Conservation (phyloP, 441 rosid species). For the Populus hybrid region DNA sequence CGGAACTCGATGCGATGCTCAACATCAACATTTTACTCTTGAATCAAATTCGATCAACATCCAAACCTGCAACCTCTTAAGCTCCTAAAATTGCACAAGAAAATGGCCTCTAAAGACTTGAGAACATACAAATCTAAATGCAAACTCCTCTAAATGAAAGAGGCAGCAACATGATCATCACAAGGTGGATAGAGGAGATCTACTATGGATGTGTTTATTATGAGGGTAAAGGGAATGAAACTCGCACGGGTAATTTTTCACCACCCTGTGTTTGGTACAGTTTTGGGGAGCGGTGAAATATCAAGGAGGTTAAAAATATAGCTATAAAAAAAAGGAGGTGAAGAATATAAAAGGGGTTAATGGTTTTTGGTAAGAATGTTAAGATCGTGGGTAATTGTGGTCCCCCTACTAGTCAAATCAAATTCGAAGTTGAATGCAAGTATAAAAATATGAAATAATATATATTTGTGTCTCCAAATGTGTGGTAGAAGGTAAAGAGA, state of each 20-base stretch:
- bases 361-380: too few relatives aligned
- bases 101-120: neutral
- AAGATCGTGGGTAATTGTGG: too few relatives aligned
- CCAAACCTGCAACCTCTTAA: neutral
- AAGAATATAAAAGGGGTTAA: neutral
- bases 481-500: too few relatives aligned
- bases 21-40: neutral
- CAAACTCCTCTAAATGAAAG: neutral
- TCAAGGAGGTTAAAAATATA: neutral
- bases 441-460: too few relatives aligned
- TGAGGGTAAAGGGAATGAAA: too few relatives aligned
- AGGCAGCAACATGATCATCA: neutral
- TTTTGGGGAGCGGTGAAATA: neutral
- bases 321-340: neutral
- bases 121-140: neutral
- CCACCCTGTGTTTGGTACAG: neutral
- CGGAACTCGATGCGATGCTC: neutral
- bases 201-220: neutral
- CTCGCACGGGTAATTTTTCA: neutral
- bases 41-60: neutral
- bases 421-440: too few relatives aligned
- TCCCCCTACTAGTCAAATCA: too few relatives aligned
- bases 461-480: too few relatives aligned
- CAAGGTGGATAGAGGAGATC: neutral
- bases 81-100: neutral